phyloP scores from a whole-genome alignment of 345 rosid species.

The Draba incana region DNA sequence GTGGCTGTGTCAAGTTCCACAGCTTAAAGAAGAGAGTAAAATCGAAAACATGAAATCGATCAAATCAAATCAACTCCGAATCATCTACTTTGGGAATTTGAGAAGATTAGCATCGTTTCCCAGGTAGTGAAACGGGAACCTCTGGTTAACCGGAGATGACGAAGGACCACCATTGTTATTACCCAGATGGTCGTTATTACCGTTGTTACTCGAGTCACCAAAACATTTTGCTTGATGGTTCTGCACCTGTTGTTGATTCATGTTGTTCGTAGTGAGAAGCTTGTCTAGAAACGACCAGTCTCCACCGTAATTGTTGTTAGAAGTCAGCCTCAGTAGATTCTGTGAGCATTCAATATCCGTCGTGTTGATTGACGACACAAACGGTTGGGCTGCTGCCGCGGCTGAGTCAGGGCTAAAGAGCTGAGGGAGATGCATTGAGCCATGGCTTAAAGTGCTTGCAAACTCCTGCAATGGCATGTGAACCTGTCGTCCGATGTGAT shows the following conservation, averaged over 20 bases:
- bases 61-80: constrained; percentile 16
- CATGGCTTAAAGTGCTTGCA: constrained; percentile 44
- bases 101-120: constrained; percentile 55
- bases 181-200: constrained; percentile 32
- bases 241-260: constrained; percentile 35
- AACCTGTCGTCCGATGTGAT: constrained; percentile 33
- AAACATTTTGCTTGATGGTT: constrained; percentile 41
- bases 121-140: constrained; percentile 68
- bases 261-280: constrained; percentile 61
- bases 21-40: constrained; percentile 31
- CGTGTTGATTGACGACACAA: constrained; percentile 46
- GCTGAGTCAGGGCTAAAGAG: constrained; percentile 76
- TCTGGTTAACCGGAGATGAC: constrained; percentile 46
- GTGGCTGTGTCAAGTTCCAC: constrained; percentile 32
- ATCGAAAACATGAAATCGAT: constrained; percentile 14
- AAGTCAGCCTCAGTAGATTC: constrained; percentile 66
- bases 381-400: constrained; percentile 44
- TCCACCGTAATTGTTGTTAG: constrained; percentile 56
- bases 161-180: constrained; percentile 41
- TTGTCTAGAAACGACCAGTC: constrained; percentile 92
- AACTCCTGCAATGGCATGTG: constrained; percentile 42
- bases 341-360: constrained; percentile 66
- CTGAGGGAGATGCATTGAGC: constrained; percentile 80
- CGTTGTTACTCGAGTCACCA: constrained; percentile 27
- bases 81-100: constrained; percentile 59